A percentile compares a stretch with the other conserved stretches of the same genome.
Evolutionary conservation across 139 green algal genomes (phyloP).

Genomic region (Picochlorum sp.): DNA sequence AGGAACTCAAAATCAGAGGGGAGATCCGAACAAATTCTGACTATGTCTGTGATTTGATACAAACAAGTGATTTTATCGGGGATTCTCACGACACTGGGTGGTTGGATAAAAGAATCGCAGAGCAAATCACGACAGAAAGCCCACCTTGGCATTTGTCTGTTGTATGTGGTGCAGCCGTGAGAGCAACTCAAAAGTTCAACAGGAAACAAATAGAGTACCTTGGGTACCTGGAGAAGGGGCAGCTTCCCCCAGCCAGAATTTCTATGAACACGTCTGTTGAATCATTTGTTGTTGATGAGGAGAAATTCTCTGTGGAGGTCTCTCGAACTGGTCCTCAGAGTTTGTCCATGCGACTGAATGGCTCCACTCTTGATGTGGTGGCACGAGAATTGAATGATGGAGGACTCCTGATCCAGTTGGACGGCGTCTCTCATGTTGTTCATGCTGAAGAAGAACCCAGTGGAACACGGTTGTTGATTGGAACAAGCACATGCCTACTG

Average conservation of each 20-base stretch:
- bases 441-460: conserved; percentile 84
- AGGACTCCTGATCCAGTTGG: conserved; percentile 85
- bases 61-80: conserved; percentile 56
- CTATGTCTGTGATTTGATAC: conserved; percentile 80
- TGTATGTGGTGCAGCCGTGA: conserved; percentile 66
- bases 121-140: conserved; percentile 55
- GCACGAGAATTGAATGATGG: conserved; percentile 83
- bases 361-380: conserved; percentile 63
- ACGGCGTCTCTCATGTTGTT: conserved; percentile 83
- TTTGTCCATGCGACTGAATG: conserved; percentile 46
- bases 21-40: conserved; percentile 92
- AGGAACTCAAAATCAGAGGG: conserved; percentile 75
- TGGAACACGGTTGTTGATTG: conserved; percentile 86
- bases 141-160: conserved; percentile 87
- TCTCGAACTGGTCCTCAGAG: conserved; percentile 33
- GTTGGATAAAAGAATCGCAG: conserved; percentile 90
- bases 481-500: conserved; percentile 82
- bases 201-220: conserved; percentile 75
- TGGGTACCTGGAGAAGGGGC: conserved; percentile 83
- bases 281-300: conserved; percentile 46
- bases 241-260: conserved; percentile 78
- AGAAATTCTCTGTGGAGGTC: conserved; percentile 73
- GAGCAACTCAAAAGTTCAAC: conserved; percentile 36
- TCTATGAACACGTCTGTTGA: conserved; percentile 57
- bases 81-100: conserved; percentile 90